Evolutionary conservation across 495 filamentous ascomycete species (phyloP), one percentile per base, ranked within the genome.

Genomic region (Neurospora sp.): DNA sequence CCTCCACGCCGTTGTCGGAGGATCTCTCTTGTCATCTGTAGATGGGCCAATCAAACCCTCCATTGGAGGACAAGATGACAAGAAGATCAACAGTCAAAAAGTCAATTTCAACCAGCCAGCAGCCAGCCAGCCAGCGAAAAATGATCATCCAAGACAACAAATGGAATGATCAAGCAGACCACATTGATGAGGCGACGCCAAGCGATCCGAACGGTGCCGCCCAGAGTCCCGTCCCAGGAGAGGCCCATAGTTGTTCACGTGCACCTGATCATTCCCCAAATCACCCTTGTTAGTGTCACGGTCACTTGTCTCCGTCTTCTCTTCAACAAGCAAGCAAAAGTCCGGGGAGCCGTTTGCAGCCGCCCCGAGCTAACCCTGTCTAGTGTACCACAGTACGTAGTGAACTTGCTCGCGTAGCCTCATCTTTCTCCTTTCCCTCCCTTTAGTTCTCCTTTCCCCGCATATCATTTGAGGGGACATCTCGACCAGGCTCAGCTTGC

Each of bases 271-370:
- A 79, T 74, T 61, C 14, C 53, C 53, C 45, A 22, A 53, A 22
- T 53, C 27, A 4, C 10, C 22, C 53, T 16, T 61, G 53, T 61
- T 6, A 61, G 7, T 14, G 3, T 42, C 41, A 12, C 39, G 12
- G 41, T 69, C 27, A 31, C 27, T 31, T 31, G 27, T 31, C 31
- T 35, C 31, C 31, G 31, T 4, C 4, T 35, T 70, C 69, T 70
- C 69, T 27, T 17, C 69, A 70, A 27, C 27, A 16, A 16, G 16
- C 37, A 14, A 8, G 35, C 53, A 31, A 42, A 68, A 70, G 39
- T 53, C 65, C 65, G 38, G 75, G 73, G 73, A 77, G 76, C 77
- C 77, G 76, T 76, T 72, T 74, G 68, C 70, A 78, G 69, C 78
- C 76, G 78, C 73, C 68, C 44, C 20, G 65, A 70, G 69, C 75